Evolutionary conservation across 1,284 basidiomycete genomes (phyloP).

Genomic region (Entoloma clypeatum): DNA sequence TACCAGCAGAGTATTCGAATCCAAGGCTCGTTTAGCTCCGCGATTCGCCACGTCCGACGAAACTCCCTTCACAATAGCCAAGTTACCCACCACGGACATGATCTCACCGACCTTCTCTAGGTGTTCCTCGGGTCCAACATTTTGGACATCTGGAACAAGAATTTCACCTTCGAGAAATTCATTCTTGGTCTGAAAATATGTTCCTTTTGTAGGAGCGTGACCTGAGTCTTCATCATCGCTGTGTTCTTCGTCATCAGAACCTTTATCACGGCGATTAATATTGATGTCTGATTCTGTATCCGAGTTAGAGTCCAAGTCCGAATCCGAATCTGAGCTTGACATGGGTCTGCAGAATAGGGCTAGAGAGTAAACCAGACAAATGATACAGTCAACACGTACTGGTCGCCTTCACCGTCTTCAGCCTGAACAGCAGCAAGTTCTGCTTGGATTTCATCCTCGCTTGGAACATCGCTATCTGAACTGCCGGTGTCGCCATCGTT

Average conservation of each 20-base stretch:
- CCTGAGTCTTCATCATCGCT: constrained; percentile 53
- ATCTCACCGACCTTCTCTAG: constrained; percentile 75
- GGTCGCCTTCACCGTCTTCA: constrained; percentile 29
- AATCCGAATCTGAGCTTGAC: constrained; percentile 16
- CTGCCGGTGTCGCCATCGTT: constrained; percentile 46
- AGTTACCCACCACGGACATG: constrained; percentile 64
- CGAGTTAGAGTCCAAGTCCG: constrained; percentile 40
- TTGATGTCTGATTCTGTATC: constrained; percentile 41
- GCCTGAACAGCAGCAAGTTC: constrained; percentile 42
- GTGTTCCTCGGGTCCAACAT: constrained; percentile 53
- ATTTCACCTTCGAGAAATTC: constrained; percentile 53
- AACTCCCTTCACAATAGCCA: constrained; percentile 66
- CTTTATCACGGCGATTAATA: constrained; percentile 22
- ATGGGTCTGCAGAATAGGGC: constrained; percentile 1
- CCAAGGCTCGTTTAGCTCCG: constrained; percentile 60
- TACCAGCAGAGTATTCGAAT: constrained; percentile 82
- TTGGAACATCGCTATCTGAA: constrained; percentile 45
- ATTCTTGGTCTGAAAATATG: constrained; percentile 60
- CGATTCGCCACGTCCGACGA: constrained; percentile 39
- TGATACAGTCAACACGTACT: constrained; percentile 18
- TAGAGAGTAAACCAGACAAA: constrained; percentile 4
- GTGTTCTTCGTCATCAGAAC: constrained; percentile 26
- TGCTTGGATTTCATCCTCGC: constrained; percentile 69
- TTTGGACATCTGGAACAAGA: constrained; percentile 51
- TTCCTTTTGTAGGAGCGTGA: constrained; percentile 32